Evolutionary conservation across 345 rosid genomes (phyloP).

Genomic region (Eucalyptus sp.): DNA sequence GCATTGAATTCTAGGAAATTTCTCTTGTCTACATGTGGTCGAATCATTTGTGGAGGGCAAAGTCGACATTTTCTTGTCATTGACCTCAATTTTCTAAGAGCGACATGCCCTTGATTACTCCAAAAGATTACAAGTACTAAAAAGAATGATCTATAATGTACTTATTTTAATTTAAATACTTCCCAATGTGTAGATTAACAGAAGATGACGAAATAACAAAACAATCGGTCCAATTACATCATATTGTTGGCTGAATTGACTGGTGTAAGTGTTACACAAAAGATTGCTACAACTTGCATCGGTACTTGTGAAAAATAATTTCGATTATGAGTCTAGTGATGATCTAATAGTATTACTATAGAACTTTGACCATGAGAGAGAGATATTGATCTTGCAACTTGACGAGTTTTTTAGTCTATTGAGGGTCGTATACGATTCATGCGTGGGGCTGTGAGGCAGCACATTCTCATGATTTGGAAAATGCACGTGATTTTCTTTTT

Average conservation of each 20-base stretch:
- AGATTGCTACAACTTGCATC: not conserved
- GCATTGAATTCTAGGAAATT: not conserved
- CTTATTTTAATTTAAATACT: not conserved
- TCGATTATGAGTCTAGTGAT: not conserved
- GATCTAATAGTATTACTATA: not conserved
- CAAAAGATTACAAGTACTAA: not conserved
- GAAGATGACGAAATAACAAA: not conserved
- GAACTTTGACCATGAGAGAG: not conserved
- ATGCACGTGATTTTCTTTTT: not conserved
- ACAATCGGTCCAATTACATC: not conserved
- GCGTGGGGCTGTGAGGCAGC: not conserved
- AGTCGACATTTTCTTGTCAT: not conserved
- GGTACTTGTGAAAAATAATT: not conserved
- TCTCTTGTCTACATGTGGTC: not conserved
- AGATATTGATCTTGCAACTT: not conserved
- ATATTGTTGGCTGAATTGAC: not conserved
- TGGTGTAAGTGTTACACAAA: not conserved
- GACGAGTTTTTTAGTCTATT: not conserved
- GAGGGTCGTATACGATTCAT: not conserved
- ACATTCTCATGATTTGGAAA: not conserved
- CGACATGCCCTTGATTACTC: not conserved
- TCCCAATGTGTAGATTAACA: not conserved
- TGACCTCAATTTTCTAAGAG: not conserved
- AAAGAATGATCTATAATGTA: not conserved
- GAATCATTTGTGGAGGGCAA: not conserved